Base-by-base conservation (phyloP, 345 rosid species). In the Pseudoturritis turrita region DNA sequence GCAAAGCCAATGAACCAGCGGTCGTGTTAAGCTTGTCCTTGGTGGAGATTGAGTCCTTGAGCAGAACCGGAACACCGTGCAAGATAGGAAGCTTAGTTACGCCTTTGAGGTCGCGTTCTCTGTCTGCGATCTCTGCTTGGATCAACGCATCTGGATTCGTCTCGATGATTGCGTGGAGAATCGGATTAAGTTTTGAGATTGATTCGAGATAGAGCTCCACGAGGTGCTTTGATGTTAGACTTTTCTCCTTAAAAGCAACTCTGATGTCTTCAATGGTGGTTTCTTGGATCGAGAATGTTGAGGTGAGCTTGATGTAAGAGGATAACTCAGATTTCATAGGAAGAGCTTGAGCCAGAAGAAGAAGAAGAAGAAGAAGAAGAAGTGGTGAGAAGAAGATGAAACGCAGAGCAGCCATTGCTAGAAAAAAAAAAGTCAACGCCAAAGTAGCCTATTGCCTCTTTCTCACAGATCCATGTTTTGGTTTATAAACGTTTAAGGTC, bases 31-130 rank as follows among this genome's bases (percentile, higher is more conserved):
- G 73, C 79, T 74, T 79, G 36, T 87, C 90, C 40, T 84, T 83
- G 33, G 96, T 86, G 13, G 78, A 91, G 10, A 88, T 85, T 28
- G 65, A 83, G 22, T 92, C 96, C 79, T 92, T 89, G 59, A 90
- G 81, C 18, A 87, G 68, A 28, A 92, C 7, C 1, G 93, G 96
- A 75, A 92, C 81, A 13, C 91, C 96, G 23, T 84, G 96, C 74
- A 92, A 73, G 52, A 56, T 1, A 18, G 75, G 70, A 50, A 75
- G 68, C 17, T 53, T 2, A 11, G 14, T 28, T 7, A 11, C 9
- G 37, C 14, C 53, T 44, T 72, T 79, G 4, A 41, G 56, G 40
- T 62, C 72, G 0, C 88, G 83, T 61, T 92, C 83, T 13, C 22
- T 46, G 55, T 92, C 96, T 3, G 88, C 93, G 28, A 36, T 81